phyloP scores from a whole-genome alignment of 371 early-diverging fungal species.

The Apophysomyces trapeziformis region DNA sequence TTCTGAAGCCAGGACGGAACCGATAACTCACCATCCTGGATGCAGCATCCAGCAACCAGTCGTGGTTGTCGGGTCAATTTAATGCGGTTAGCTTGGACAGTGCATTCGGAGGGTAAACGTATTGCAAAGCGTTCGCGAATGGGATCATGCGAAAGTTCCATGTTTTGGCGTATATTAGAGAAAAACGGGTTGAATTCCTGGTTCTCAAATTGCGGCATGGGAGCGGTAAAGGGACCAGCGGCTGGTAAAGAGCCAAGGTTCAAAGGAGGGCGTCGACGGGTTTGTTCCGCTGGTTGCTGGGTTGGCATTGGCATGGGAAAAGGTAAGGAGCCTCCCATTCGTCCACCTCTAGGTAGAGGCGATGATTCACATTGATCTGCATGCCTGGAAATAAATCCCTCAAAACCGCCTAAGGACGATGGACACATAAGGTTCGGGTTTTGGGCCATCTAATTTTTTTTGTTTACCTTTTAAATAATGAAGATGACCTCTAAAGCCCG shows the following conservation, averaged over 20 bases:
- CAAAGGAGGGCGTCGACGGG: constrained; percentile 39
- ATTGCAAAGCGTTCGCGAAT: constrained; percentile 40
- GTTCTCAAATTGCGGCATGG: constrained; percentile 45
- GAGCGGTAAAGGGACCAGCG: constrained; percentile 45
- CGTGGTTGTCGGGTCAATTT: constrained; percentile 19
- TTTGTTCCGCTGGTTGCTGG: constrained; percentile 17
- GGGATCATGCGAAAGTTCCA: constrained; percentile 35
- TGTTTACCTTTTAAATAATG: constrained; percentile 56
- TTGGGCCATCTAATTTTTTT: background rate
- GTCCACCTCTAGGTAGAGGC: constrained; percentile 6
- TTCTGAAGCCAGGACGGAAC: constrained; percentile 40
- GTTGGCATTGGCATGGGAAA: constrained; percentile 18
- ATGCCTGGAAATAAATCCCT: constrained; percentile 30
- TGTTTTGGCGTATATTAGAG: constrained; percentile 45
- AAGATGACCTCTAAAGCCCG: constrained; percentile 45
- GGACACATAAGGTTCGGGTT: too few species aligned
- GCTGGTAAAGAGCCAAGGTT: constrained; percentile 29
- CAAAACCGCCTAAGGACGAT: constrained; percentile 45
- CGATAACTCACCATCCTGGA: constrained; percentile 19
- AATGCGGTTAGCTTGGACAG: constrained; percentile 15
- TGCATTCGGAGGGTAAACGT: constrained; percentile 28
- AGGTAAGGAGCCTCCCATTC: constrained; percentile 8
- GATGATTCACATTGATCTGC: constrained; percentile 36
- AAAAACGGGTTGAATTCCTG: constrained; percentile 50
- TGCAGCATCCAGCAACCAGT: constrained; percentile 26